These are phyloP conservation scores for Corylus avellana DNA, from an alignment of 306 rosid genomes.

Conservation along the genomic window DNA sequence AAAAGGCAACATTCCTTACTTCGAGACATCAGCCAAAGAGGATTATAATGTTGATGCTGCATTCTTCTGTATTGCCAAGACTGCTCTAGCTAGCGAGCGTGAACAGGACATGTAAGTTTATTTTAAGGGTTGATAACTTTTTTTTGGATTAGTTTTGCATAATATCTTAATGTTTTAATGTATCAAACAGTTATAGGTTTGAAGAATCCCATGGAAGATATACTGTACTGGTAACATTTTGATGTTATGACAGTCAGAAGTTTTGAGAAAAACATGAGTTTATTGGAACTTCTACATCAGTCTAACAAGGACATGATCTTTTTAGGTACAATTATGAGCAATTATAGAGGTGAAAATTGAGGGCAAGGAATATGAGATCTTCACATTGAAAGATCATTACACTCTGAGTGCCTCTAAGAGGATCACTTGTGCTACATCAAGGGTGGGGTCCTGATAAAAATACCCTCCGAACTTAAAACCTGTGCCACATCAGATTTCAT, in stretches of 20 bases:
- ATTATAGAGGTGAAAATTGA: background rate
- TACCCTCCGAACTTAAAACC: background rate
- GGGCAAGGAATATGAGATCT: background rate
- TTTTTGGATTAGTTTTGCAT: background rate
- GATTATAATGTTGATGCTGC: slow-evolving; percentile 89
- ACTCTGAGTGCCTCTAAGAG: background rate
- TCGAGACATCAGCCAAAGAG: slow-evolving; percentile 93
- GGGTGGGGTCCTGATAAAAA: background rate
- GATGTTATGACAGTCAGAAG: background rate
- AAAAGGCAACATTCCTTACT: slow-evolving; percentile 83
- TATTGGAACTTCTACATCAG: background rate
- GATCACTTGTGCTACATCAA: background rate
- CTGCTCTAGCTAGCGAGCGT: slow-evolving; percentile 73
- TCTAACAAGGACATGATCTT: background rate
- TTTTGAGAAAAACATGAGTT: background rate
- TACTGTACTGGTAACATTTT: background rate
- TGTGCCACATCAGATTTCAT: background rate
- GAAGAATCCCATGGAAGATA: background rate
- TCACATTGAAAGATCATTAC: background rate
- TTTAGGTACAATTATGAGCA: background rate
- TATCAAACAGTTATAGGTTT: background rate
- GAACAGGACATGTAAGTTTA: slow-evolving; percentile 87
- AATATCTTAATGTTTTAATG: background rate
- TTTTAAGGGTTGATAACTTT: background rate
- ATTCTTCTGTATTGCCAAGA: slow-evolving; percentile 78